These are phyloP conservation scores for Agaricus sinodeliciosus DNA, from an alignment of 768 basidiomycete species.

Conservation along the genomic window DNA sequence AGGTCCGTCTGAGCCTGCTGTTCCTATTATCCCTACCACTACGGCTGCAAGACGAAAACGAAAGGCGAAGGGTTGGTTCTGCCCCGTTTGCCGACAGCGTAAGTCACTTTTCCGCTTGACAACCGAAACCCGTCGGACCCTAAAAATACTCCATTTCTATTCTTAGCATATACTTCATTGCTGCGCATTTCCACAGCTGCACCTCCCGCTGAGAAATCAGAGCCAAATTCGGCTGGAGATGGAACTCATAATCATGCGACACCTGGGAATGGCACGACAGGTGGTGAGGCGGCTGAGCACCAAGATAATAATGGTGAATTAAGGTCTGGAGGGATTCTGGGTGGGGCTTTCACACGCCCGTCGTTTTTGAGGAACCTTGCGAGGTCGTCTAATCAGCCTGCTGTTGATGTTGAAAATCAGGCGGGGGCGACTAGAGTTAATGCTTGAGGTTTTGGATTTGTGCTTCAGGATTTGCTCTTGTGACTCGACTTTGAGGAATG, in stretches of 20 bases:
- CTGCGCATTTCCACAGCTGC: slow-evolving; percentile 72
- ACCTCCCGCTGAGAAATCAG: slow-evolving; percentile 23
- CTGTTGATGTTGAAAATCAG: slow-evolving; percentile 16
- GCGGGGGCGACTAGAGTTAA: slow-evolving; percentile 15
- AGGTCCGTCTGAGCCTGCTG: slow-evolving; percentile 23
- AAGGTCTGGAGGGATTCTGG: slow-evolving; percentile 18
- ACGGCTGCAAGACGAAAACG: slow-evolving; percentile 66
- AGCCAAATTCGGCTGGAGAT: slow-evolving; percentile 17
- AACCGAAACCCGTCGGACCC: neutral
- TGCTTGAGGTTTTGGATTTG: neutral
- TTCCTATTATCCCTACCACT: slow-evolving; percentile 19
- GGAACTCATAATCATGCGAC: slow-evolving; percentile 11
- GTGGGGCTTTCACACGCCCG: slow-evolving; percentile 18
- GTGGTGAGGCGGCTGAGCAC: slow-evolving; percentile 1
- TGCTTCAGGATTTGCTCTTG: neutral
- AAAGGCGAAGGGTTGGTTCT: slow-evolving; percentile 97
- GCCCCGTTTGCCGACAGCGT: slow-evolving; percentile 95
- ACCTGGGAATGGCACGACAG: neutral
- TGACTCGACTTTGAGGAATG: neutral
- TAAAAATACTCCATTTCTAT: neutral
- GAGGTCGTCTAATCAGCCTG: neutral
- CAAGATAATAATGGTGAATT: slow-evolving; percentile 11
- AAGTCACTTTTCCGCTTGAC: slow-evolving; percentile 24
- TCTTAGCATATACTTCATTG: slow-evolving; percentile 79
- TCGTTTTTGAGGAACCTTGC: slow-evolving; percentile 24